A percentile compares a stretch with the other conserved stretches of the same genome.
These are phyloP conservation scores for Eragrostis curvula DNA, from an alignment of 176 grass and related monocot genomes.

Conservation along the genomic window DNA sequence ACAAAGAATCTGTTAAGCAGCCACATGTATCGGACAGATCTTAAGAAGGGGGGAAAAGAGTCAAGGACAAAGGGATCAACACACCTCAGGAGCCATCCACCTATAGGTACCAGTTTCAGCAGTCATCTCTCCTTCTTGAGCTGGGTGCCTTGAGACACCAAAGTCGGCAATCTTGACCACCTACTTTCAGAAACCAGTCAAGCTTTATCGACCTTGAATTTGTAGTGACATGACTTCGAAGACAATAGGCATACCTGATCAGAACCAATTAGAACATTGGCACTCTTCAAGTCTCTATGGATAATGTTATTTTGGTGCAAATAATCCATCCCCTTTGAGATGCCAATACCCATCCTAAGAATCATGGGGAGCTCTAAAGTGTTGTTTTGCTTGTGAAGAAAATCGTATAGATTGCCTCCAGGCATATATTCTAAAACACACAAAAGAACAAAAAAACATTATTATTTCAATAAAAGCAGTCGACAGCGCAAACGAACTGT, in stretches of 20 bases:
- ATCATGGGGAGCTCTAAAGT: conserved; percentile 68
- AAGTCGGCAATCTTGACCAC: conserved; percentile 95
- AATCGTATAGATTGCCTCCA: conserved; percentile 92
- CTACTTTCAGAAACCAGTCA: conserved; percentile 54
- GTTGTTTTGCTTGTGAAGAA: conserved; percentile 72
- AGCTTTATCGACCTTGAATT: conserved; percentile 39
- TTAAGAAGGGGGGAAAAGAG: background rate
- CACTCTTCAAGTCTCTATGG: conserved; percentile 93
- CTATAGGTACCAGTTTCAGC: conserved; percentile 98
- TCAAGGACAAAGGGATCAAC: conserved; percentile 14
- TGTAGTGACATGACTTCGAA: background rate
- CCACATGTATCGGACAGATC: conserved; percentile 16
- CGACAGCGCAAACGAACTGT: background rate
- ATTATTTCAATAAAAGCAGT: conserved; percentile 12
- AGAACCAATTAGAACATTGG: conserved; percentile 84
- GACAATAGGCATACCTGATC: conserved; percentile 56
- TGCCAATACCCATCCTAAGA: conserved; percentile 81
- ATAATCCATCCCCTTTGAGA: conserved; percentile 92
- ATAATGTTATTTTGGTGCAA: conserved; percentile 93
- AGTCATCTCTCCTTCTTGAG: conserved; percentile 86
- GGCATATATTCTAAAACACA: conserved; percentile 79
- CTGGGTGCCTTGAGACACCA: conserved; percentile 77
- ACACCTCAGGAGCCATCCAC: conserved; percentile 99
- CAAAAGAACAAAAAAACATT: conserved; percentile 25
- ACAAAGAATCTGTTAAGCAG: background rate